phyloP scores from a whole-genome alignment of 2,329 filamentous ascomycete species.

The Coccinonectria pachysandricola region DNA sequence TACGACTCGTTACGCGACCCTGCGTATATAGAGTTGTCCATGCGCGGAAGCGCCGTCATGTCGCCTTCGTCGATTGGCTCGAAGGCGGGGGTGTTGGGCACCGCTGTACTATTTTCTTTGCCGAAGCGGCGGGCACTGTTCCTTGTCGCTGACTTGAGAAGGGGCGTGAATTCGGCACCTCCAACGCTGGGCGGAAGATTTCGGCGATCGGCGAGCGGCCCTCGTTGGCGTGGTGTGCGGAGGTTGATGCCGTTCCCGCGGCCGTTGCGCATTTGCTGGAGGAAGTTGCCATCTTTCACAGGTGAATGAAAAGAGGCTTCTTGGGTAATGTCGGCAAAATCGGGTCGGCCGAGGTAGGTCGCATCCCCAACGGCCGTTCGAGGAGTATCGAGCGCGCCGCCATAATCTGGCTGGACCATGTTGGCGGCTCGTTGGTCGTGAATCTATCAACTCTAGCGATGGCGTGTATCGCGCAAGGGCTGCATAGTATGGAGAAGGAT shows the following conservation, averaged over 20 bases:
- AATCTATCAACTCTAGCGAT: constrained; percentile 12
- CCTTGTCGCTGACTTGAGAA: constrained; percentile 71
- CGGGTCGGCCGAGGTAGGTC: constrained; percentile 63
- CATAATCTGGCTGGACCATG: constrained; percentile 56
- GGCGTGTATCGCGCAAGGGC: constrained; percentile 7
- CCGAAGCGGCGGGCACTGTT: constrained; percentile 58
- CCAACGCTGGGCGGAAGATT: constrained; percentile 58
- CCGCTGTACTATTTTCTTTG: constrained; percentile 50
- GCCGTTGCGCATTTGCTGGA: constrained; percentile 64
- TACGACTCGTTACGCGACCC: constrained; percentile 55
- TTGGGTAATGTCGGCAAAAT: constrained; percentile 70
- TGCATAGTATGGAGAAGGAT: constrained; percentile 12
- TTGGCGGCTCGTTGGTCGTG: constrained; percentile 11
- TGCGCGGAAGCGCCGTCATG: constrained; percentile 62
- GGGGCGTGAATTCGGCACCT: constrained; percentile 80
- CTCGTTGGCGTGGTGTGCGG: constrained; percentile 62
- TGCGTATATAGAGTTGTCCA: constrained; percentile 63
- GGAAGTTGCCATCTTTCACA: constrained; percentile 55
- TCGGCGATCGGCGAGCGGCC: constrained; percentile 59
- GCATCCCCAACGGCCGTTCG: constrained; percentile 75
- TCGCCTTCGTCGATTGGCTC: constrained; percentile 59
- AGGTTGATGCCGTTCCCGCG: constrained; percentile 46
- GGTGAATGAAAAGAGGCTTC: constrained; percentile 82
- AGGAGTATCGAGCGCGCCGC: constrained; percentile 67
- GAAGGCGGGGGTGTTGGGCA: constrained; percentile 58